Evolutionary conservation across 2,329 filamentous ascomycete genomes (phyloP).

Genomic region (Alternaria incomplexa): DNA sequence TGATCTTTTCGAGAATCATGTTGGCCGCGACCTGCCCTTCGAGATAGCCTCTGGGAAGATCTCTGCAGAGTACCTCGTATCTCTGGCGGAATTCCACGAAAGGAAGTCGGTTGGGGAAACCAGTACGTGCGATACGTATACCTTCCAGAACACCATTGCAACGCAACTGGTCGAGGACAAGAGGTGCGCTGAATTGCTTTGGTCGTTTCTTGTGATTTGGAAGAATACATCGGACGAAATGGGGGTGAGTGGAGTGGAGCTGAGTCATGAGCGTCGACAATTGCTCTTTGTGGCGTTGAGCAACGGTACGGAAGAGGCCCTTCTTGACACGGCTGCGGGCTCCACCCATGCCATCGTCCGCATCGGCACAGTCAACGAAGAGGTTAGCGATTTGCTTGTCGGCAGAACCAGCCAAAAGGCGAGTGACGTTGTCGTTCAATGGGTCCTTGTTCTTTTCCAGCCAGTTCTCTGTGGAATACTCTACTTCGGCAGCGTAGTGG

Average conservation of each 20-base stretch:
- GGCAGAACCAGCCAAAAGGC: slow-evolving; percentile 79
- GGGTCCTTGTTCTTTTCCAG: slow-evolving; percentile 99
- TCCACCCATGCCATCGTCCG: slow-evolving; percentile 73
- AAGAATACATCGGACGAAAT: slow-evolving; percentile 96
- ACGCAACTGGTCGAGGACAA: slow-evolving; percentile 96
- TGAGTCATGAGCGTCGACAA: slow-evolving; percentile 95
- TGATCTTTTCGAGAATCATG: slow-evolving; percentile 87
- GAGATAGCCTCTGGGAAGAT: slow-evolving; percentile 85
- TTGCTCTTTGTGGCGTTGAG: slow-evolving; percentile 96
- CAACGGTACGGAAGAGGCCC: slow-evolving; percentile 94
- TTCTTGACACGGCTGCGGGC: slow-evolving; percentile 88
- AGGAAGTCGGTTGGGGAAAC: slow-evolving; percentile 90
- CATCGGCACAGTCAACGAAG: slow-evolving; percentile 86
- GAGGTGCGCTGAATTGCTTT: slow-evolving; percentile 86
- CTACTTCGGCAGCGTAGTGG: slow-evolving; percentile 96
- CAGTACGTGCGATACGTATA: slow-evolving; percentile 94
- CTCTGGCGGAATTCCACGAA: slow-evolving; percentile 95
- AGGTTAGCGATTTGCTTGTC: slow-evolving; percentile 83
- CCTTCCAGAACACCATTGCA: slow-evolving; percentile 99
- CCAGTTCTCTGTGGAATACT: slow-evolving; percentile 95
- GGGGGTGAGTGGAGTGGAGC: slow-evolving; percentile 93
- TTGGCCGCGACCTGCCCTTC: slow-evolving; percentile 86
- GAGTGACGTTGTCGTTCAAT: slow-evolving; percentile 94
- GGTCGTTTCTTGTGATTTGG: slow-evolving; percentile 98
- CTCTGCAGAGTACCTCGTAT: slow-evolving; percentile 90